Evolutionary conservation across 768 basidiomycete species (phyloP), one percentile per base, ranked within the genome.

Genomic region (Amanita thiersii): DNA sequence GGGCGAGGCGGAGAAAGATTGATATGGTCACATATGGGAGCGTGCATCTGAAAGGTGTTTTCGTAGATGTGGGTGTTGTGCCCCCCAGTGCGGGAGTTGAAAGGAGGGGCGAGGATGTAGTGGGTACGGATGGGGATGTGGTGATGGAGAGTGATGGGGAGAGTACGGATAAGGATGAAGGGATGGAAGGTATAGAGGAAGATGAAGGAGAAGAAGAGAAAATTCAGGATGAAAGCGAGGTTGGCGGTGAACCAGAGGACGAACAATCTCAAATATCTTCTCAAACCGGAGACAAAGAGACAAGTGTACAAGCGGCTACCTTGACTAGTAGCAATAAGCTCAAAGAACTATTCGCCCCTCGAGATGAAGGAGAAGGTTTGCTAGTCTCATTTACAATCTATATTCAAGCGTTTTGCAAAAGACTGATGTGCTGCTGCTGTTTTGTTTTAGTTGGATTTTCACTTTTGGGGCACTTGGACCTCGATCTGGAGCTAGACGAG

Each of bases 21-120:
- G 86, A 90, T 52, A 79, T 86, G 49, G 72, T 75, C 11, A 69
- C 70, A 37, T 89, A 77, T 68, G 81, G 77, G 17, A 81, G 83
- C 31, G 66, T 68, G 12, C 79, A 86, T 56, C 51, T 88, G 50
- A 83, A 75, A 44, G 87, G 85, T 2, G 59, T 73, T 17, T 82
- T 86, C 57, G 52, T 88, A 51, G 81, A 77, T 25, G 51, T 62
- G 12, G 17, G 6, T 15, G 14, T 3, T n/a, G 40, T 7, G n/a
- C 5, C 2, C 2, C n/a, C 19, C 2, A 5, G 26, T 28, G 6
- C n/a, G 11, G 21, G 14, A 11, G 8, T 12, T 26, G 32, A 37
- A 15, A 23, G 33, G 26, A 7, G n/a, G 26, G 26, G 26, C 23
- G 63, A 63, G 28, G 53, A 59, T 15, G 58, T 45, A 42, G 59